Conservation (phyloP, 768 basidiomycete genomes). For the Amanita inopinata region DNA sequence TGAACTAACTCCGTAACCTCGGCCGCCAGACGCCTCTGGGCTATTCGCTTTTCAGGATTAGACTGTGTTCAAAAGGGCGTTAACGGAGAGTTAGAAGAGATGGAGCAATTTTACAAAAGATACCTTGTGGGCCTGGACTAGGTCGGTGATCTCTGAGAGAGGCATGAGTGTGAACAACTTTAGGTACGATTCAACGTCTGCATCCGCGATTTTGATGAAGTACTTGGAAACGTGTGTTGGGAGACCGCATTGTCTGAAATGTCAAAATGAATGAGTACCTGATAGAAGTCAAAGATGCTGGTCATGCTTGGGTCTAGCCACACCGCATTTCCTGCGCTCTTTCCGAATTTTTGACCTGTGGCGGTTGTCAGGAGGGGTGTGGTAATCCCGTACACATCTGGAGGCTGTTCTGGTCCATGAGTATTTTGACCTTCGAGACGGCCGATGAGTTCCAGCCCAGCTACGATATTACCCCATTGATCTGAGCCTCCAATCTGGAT, state of each 20-base stretch:
- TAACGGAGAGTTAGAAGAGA: neutral
- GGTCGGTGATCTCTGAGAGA: constrained; percentile 46
- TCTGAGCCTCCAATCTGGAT: constrained; percentile 95
- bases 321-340: constrained; percentile 91
- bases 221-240: constrained; percentile 43
- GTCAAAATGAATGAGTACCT: constrained; percentile 38
- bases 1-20: constrained; percentile 50
- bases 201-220: constrained; percentile 75
- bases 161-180: constrained; percentile 76
- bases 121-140: constrained; percentile 41
- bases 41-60: constrained; percentile 33
- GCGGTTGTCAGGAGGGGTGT: constrained; percentile 90
- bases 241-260: neutral
- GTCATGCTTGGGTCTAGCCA: constrained; percentile 80
- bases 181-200: constrained; percentile 71
- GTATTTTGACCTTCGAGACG: constrained; percentile 11
- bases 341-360: constrained; percentile 92
- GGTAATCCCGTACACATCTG: constrained; percentile 69
- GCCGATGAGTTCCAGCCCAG: constrained; percentile 87
- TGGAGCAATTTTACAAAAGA: constrained; percentile 8
- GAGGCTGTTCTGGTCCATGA: constrained; percentile 15
- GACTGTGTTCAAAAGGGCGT: constrained; percentile 15
- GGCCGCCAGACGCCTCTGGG: constrained; percentile 38
- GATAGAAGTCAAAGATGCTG: constrained; percentile 89
- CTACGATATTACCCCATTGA: constrained; percentile 97